Evolutionary conservation across 441 rosid species (phyloP).

Genomic region (Biscutella auriculata): DNA sequence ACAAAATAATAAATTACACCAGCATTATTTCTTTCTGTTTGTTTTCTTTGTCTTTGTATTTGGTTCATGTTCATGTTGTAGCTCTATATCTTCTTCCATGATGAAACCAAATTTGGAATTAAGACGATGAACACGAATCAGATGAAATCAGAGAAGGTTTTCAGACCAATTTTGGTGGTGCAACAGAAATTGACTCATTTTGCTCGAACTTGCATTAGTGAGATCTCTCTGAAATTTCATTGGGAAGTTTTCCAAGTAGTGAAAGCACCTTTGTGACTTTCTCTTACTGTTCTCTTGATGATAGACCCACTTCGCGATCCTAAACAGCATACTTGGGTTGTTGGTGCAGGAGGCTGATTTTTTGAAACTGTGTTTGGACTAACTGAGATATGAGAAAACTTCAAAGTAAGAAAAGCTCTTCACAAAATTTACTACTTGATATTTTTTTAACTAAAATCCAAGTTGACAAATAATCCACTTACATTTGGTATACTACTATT

Average conservation of each 20-base stretch:
- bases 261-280: not conserved
- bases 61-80: conserved; percentile 16
- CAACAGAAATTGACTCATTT: conserved; percentile 70
- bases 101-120: conserved; percentile 70
- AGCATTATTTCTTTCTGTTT: no score
- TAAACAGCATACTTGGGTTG: no score
- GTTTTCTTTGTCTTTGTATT: not conserved
- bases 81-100: conserved; percentile 80
- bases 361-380: no score
- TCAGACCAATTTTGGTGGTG: conserved; percentile 59
- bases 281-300: not conserved
- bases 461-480: no score
- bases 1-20: no score
- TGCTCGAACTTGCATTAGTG: conserved; percentile 54
- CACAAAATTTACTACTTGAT: no score
- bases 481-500: no score
- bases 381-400: no score
- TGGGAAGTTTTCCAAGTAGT: conserved; percentile 83
- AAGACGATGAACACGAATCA: conserved; percentile 76
- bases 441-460: no score
- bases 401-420: no score
- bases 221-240: conserved; percentile 56
- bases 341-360: no score
- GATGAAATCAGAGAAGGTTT: conserved; percentile 74
- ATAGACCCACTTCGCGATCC: no score